These are phyloP conservation scores for Podospora anserina DNA, from an alignment of 495 filamentous ascomycete genomes.

Conservation along the genomic window DNA sequence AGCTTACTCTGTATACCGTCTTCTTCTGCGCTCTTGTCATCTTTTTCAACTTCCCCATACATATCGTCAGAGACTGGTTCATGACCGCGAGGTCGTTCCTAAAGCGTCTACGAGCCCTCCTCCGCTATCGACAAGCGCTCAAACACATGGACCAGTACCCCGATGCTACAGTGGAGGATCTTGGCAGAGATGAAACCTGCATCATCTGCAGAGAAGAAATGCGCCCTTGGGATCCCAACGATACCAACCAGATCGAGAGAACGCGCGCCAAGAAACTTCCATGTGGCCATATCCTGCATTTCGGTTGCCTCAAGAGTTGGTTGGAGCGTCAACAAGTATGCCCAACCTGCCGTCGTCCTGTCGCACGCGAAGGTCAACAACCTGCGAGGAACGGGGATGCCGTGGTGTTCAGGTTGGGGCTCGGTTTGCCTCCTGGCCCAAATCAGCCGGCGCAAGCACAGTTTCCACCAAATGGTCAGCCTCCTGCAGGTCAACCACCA, in stretches of 20 bases:
- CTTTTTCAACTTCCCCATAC: conserved; percentile 93
- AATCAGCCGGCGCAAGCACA: conserved; percentile 27
- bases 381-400: conserved; percentile 29
- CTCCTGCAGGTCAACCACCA: conserved; percentile 58
- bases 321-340: conserved; percentile 97
- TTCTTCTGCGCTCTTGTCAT: conserved; percentile 92
- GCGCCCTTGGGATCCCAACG: conserved; percentile 62
- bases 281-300: conserved; percentile 92
- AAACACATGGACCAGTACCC: conserved; percentile 89
- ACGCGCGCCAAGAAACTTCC: conserved; percentile 91
- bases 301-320: conserved; percentile 93
- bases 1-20: conserved; percentile 78
- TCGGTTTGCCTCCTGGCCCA: conserved; percentile 31
- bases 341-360: conserved; percentile 86
- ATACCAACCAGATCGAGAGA: conserved; percentile 63
- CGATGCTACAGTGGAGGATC: conserved; percentile 85
- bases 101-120: conserved; percentile 79
- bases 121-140: conserved; percentile 84
- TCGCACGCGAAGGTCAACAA: conserved; percentile 47
- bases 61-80: conserved; percentile 93
- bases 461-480: conserved; percentile 29
- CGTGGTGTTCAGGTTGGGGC: conserved; percentile 31
- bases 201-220: conserved; percentile 98
- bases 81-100: conserved; percentile 88
- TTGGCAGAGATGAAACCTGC: conserved; percentile 82